Conservation (phyloP, 2,329 filamentous ascomycete species). For the Boeremia exigua region DNA sequence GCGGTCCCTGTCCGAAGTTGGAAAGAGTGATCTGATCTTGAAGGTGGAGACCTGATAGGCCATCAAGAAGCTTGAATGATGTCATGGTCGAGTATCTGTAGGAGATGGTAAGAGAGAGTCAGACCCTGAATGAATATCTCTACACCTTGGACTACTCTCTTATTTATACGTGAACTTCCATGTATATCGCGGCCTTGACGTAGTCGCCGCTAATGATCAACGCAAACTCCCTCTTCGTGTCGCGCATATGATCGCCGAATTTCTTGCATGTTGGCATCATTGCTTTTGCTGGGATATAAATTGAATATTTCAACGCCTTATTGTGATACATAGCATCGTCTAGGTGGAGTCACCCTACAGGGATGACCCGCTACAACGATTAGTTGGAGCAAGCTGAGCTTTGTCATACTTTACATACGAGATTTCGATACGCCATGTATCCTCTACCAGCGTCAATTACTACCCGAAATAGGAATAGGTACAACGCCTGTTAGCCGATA, state of each 20-base stretch:
- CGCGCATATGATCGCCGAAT: not conserved
- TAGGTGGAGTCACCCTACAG: no score
- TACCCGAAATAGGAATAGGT: no score
- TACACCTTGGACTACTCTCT: not conserved
- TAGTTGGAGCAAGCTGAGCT: no score
- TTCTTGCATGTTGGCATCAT: not conserved
- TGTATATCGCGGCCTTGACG: not conserved
- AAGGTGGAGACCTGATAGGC: conserved; percentile 22
- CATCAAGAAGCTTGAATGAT: conserved; percentile 11
- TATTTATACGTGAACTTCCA: not conserved
- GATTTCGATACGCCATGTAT: no score
- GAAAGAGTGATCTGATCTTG: conserved; percentile 30
- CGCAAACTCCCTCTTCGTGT: not conserved
- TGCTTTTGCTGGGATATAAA: conserved; percentile 5
- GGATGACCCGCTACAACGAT: no score
- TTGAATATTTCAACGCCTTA: not conserved
- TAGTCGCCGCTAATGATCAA: not conserved
- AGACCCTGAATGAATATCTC: not conserved
- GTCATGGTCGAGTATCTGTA: not conserved
- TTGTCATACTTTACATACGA: no score
- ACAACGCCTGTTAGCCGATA: no score
- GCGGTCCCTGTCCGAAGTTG: conserved; percentile 34
- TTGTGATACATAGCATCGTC: no score
- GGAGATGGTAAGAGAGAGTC: not conserved
- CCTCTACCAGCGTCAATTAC: no score